Conservation (phyloP, 257 asterid species). For the Nicotiana sylvestris region DNA sequence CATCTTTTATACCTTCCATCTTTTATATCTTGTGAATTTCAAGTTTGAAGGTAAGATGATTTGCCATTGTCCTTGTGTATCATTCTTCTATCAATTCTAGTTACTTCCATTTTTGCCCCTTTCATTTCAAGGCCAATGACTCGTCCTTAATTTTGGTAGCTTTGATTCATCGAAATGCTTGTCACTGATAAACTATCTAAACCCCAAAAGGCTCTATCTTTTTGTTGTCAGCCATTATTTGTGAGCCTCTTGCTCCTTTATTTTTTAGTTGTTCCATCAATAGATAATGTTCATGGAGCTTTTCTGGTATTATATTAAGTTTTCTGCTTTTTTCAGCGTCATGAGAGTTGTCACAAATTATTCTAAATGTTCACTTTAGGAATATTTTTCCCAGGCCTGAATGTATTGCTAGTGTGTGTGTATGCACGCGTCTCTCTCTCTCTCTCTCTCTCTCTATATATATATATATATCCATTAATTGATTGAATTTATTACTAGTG, state of each 20-base stretch:
- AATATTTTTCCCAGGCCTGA: not conserved
- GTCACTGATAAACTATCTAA: not conserved
- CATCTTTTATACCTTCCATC: not conserved
- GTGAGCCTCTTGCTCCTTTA: not conserved
- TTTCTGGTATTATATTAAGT: not conserved
- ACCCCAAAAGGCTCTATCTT: not conserved
- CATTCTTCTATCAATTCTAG: not conserved
- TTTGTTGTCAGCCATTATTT: not conserved
- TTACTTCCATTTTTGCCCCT: not conserved
- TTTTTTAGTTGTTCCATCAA: not conserved
- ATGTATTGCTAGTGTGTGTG: not conserved
- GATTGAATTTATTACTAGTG: not conserved
- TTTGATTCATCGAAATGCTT: not conserved
- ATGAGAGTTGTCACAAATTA: not conserved
- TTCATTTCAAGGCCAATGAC: not conserved
- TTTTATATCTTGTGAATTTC: not conserved
- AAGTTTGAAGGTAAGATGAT: conserved; percentile 4
- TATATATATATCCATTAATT: too few relatives aligned
- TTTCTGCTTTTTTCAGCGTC: not conserved
- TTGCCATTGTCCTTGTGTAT: not conserved
- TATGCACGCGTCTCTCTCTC: too few relatives aligned
- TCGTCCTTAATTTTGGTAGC: not conserved
- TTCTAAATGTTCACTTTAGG: not conserved
- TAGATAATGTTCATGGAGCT: not conserved
- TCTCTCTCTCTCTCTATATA: too few relatives aligned